Base-by-base conservation (phyloP, 73 alveolate species). In the Paramecium caudatum region DNA sequence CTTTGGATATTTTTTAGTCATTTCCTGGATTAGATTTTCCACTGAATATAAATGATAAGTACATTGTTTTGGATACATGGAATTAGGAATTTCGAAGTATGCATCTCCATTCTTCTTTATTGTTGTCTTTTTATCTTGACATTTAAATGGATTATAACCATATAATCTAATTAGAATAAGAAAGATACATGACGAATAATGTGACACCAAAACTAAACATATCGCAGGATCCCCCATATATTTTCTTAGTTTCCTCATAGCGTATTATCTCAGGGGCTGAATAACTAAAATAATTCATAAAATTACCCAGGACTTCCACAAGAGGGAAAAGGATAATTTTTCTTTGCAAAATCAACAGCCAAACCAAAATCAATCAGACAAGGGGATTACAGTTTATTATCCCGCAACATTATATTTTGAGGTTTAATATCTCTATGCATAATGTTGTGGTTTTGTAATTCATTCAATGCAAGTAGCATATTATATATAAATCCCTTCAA, bases 341-440 rank as follows among this genome's bases (percentile, higher is more conserved):
- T 68, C 3, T n/a, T 3, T 15, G 9, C 1, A 0, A 32, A 17
- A 68, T 32, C 19, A 1, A 37, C 61, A 0, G 61, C 47, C 10
- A 68, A 37, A 25, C 84, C 84, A 37, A 68, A 68, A 30, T 68
- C 84, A 0, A 68, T 68, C 8, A 68, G n/a, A n/a, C 9, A 8
- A 32, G 84, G 84, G n/a, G 25, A 10, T 7, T 7, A 3, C n/a
- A 68, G 17, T 8, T 68, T 3, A 0, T 49, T 49, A 37, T 68
- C 34, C 34, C 37, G 30, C 7, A 68, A 7, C 36, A 68, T 32
- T 0, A 68, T 68, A 68, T 68, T 68, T 32, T 68, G 15, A 13
- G 84, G 84, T 37, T 68, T 68, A n/a, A 68, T 68, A 37, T 68
- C 84, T 32, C 84, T 68, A 9, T 68, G 84, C 84, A 68, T 68